Evolutionary conservation across 2,329 filamentous ascomycete genomes (phyloP), one percentile per base, ranked within the genome.

Genomic region (Hymenoscyphus infarciens): DNA sequence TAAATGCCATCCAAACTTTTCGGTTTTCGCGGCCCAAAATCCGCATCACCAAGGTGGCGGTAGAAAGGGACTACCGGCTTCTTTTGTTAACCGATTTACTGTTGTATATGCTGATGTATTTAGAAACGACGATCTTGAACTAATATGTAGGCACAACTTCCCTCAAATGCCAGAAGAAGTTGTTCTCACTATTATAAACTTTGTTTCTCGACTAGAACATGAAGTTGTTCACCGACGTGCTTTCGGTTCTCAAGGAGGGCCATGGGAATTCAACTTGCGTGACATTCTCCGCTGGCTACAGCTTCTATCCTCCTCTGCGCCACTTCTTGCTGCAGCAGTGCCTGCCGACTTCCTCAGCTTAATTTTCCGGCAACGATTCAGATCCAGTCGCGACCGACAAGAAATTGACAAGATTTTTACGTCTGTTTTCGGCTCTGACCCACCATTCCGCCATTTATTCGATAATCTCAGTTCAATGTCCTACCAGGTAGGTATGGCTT

Each of bases 1-100:
- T 77, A 88, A 89, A 70, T 87, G 92, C 27, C 94, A 99, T 74
- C 87, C 89, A 0, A 82, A 93, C 66, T 99, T 99, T 76, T 87
- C 90, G n/a, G 84, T 99, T 0, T 99, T 99, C 72, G 95, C 96
- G 15, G 93, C 95, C 0, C 95, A 99, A 74, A 99, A 99, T 73
- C 95, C 95, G 8, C 95, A 99, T 76, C 92, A 97, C 71, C 95
- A 99, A 77, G 95, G 95, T 62, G 94, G 95, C 66, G 95, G 95
- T 10, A 86, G 95, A 69, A 99, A 99, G 76, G 95, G 95, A 45
- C 80, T 99, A 39, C 95, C 95, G 1, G 90, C 90, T 62, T 98
- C 95, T 0, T 99, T 99, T 72, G 95, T 99, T 66, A 98, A 99
- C 75, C 90, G 96, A 55, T 99, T 99, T 75, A 95, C 96, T 42